These are phyloP conservation scores for Aspergillus ochraceoroseus DNA, from an alignment of 2,329 filamentous ascomycete genomes.

Conservation along the genomic window DNA sequence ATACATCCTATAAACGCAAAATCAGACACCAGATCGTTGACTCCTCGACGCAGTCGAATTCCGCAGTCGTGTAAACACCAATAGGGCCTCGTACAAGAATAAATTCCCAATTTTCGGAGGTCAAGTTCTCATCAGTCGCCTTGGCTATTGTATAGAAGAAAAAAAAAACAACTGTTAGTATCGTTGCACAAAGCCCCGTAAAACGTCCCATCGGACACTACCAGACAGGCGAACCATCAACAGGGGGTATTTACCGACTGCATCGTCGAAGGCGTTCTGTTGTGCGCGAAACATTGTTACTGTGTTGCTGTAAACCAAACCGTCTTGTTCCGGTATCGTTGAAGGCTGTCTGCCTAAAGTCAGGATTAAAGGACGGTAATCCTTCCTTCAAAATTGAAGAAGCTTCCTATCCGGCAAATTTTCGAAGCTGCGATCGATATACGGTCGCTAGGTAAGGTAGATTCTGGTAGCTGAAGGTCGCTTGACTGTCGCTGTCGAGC, in stretches of 20 bases:
- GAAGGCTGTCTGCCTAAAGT: background rate
- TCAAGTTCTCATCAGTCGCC: constrained; percentile 97
- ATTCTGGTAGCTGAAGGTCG: constrained; percentile 4
- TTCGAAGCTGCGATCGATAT: background rate
- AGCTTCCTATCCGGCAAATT: background rate
- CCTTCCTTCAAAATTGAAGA: background rate
- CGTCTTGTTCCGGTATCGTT: background rate
- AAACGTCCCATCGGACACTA: too few species aligned
- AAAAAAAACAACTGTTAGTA: constrained; percentile 21
- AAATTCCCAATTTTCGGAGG: constrained; percentile 72
- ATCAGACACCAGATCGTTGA: constrained; percentile 18
- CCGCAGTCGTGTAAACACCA: background rate
- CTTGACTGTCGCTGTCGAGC: constrained; percentile 6
- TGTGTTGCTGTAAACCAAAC: background rate
- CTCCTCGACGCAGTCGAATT: background rate
- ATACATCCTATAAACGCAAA: constrained; percentile 49
- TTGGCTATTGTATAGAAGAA: constrained; percentile 62
- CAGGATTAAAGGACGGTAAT: background rate
- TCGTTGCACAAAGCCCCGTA: too few species aligned
- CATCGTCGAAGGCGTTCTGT: constrained; percentile 66
- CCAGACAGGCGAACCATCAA: background rate
- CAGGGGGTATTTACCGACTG: constrained; percentile 50
- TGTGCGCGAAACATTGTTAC: constrained; percentile 55
- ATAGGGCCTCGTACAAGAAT: constrained; percentile 50
- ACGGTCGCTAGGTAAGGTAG: background rate